Evolutionary conservation across 495 filamentous ascomycete species (phyloP), one percentile per base, ranked within the genome.

Genomic region (Penicillium ochrochloron): DNA sequence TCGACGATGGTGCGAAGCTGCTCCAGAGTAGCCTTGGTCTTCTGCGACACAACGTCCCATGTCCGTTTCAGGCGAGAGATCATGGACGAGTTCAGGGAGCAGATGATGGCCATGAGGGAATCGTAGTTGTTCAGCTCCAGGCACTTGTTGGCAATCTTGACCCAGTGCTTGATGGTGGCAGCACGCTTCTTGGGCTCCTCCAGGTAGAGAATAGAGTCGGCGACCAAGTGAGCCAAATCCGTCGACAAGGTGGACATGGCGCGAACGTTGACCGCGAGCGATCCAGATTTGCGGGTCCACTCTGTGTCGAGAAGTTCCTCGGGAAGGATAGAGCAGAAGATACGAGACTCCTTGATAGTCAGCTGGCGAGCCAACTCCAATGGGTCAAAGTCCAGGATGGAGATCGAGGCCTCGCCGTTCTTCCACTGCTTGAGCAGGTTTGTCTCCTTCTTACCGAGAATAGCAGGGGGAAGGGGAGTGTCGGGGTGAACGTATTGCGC

Each of bases 41-140:
- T 97, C 42, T 84, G 84, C 2, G 92, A 94, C 10, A 99, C 89
- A 15, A 89, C 74, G 56, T 98, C 96, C 96, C 96, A 99, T 0
- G 96, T 98, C 64, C 88, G 88, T 78, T 90, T 92, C 23, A 99
- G 82, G n/a, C 96, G 92, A 35, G 87, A 84, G 63, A 99, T 96
- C 75, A 93, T 92, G 0, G 93, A 97, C 53, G 91, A 91, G 74
- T 95, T 94, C 52, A 99, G 75, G 0, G 91, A 92, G 80, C 94
- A 97, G 71, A 96, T 92, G 70, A 99, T 97, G 14, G 94, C 93
- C 92, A 97, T 97, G 44, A 98, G 81, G 1, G 92, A 91, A 70
- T 98, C 94, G 73, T 98, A 99, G 78, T 99, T 99, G 76, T 93
- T 91, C 9, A 99, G 82, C 64, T 92, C 89, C 12, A 96, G 81